Percentiles rank a stretch among this genome's conserved stretches.
Evolutionary conservation across 306 rosid genomes (phyloP).

Genomic region (Pyrus betulifolia): DNA sequence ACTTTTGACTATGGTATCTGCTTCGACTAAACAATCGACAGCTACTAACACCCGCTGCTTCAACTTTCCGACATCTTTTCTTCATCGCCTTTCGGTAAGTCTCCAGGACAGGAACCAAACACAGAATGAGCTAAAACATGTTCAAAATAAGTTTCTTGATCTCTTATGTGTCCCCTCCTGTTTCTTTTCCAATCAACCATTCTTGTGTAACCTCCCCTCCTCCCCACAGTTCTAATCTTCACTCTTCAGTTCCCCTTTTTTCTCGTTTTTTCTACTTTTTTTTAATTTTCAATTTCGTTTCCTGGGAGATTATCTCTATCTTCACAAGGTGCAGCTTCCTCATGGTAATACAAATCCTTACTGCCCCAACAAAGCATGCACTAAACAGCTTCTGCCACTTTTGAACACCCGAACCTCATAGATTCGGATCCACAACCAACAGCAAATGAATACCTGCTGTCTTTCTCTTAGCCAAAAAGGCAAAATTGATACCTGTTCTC

Average conservation of each 20-base stretch:
- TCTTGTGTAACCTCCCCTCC: background rate
- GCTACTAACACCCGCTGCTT: background rate
- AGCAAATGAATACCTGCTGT: background rate
- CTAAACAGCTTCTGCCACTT: background rate
- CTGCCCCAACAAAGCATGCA: background rate
- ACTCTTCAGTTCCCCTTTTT: background rate
- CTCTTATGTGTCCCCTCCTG: background rate
- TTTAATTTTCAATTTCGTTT: background rate
- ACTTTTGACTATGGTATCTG: background rate
- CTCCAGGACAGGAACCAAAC: background rate
- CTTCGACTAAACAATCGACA: background rate
- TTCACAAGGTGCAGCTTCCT: background rate
- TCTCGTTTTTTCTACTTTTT: background rate
- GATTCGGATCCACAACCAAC: constrained; percentile 8
- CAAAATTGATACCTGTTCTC: constrained; percentile 27
- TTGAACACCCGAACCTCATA: background rate
- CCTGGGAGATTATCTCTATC: background rate
- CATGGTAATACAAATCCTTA: background rate
- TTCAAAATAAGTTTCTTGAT: background rate
- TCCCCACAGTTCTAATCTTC: too few species aligned
- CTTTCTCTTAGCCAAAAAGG: constrained; percentile 32
- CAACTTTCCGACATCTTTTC: background rate
- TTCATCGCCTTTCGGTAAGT: background rate
- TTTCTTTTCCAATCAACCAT: background rate
- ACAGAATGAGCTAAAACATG: background rate